Evolutionary conservation across 306 rosid genomes (phyloP), one percentile per base, ranked within the genome.

Genomic region (Casuarina cunninghamiana): DNA sequence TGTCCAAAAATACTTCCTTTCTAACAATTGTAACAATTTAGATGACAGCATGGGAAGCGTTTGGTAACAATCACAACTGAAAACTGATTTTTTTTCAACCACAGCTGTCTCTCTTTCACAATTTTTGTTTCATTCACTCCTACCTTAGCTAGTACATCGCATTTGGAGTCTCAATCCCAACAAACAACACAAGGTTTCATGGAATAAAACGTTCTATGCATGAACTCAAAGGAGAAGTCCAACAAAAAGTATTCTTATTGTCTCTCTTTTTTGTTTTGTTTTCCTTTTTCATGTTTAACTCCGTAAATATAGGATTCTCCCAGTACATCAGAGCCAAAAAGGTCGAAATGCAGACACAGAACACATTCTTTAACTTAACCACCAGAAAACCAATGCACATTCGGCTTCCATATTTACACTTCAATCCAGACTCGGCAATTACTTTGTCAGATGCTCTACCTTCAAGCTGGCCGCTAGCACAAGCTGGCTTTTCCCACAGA

Each of bases 371-470:
- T n/a, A 63, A 82, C 82, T 74, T 74, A 48, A 53, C 17, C 4
- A 57, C 49, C 16, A n/a, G 73, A 54, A 48, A 46, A 73, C 21
- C n/a, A 35, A 73, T 11, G 54, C 79, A 57, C 60, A 66, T 69
- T 43, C 41, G 62, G 32, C 50, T 76, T 80, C 72, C 43, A 50
- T 85, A 85, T 88, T 48, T 85, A 90, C 90, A 90, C 69, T 73
- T 82, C 86, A 68, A 78, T 49, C 44, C 79, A 68, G 15, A 76
- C 72, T 69, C 75, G 39, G 65, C 50, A 38, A 39, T 41, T 69
- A 37, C 21, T 21, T 32, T 43, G 66, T 43, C 53, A 80, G 50
- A 72, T 65, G 57, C 73, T 72, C 66, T 8, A 53, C 77, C n/a
- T 53, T 17, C 69, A 21, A 73, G 53, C 50, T 53, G 49, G 4